A percentile compares a stretch with the other conserved stretches of the same genome.
These are phyloP conservation scores for Rhizopogon salebrosus DNA, from an alignment of 768 basidiomycete genomes.

Conservation along the genomic window DNA sequence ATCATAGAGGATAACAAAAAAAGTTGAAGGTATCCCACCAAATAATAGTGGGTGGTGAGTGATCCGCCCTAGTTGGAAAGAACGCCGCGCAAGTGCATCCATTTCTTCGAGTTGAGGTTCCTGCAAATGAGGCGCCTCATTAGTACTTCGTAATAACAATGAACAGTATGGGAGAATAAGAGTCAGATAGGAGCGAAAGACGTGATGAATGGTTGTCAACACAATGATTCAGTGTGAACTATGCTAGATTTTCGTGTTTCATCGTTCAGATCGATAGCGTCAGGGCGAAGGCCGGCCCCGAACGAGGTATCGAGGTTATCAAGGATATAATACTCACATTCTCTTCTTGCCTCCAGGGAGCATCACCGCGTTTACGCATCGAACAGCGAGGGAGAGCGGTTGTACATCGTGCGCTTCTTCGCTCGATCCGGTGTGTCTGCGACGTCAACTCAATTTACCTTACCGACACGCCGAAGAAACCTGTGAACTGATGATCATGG, in stretches of 20 bases:
- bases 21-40: no score
- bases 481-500: slow-evolving; percentile 70
- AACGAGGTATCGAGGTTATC: slow-evolving; percentile 57
- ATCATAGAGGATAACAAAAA: no score
- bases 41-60: no score
- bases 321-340: slow-evolving; percentile 80
- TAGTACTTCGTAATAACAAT: no score
- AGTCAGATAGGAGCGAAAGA: slow-evolving; percentile 99
- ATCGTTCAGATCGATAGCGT: slow-evolving; percentile 11
- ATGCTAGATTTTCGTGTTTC: slow-evolving; percentile 56
- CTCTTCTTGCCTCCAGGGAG: slow-evolving; percentile 89
- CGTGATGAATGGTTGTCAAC: slow-evolving; percentile 85
- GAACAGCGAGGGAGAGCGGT: slow-evolving; percentile 50
- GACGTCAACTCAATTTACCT: slow-evolving; percentile 99
- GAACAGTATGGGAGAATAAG: no score
- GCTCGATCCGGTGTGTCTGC: slow-evolving; percentile 96
- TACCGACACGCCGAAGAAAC: slow-evolving; percentile 97
- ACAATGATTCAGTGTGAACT: slow-evolving; percentile 94
- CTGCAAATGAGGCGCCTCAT: no score
- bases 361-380: slow-evolving; percentile 91
- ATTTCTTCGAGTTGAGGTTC: no score
- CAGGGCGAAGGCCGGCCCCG: slow-evolving; percentile 29
- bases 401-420: slow-evolving; percentile 96
- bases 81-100: no score
- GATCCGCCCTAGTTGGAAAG: no score